A percentile compares a stretch with the other conserved stretches of the same genome.
Conservation (phyloP, 768 basidiomycete species). For the Lepiota subincarnata region DNA sequence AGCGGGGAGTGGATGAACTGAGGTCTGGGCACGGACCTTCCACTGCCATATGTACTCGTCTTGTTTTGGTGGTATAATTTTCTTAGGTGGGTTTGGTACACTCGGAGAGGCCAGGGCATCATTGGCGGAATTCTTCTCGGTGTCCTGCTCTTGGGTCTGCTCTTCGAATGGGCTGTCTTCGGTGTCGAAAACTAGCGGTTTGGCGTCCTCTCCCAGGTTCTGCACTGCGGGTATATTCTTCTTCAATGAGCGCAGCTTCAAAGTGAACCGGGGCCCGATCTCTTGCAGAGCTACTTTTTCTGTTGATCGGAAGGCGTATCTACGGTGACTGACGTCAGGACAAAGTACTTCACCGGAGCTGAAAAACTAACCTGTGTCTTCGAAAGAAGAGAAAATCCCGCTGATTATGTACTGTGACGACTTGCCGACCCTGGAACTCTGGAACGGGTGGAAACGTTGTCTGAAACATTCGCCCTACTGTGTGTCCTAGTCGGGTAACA, state of each 20-base stretch:
- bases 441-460: slow-evolving; percentile 93
- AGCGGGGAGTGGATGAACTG: slow-evolving; percentile 2
- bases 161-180: slow-evolving; percentile 21
- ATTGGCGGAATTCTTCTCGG: slow-evolving; percentile 17
- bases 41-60: slow-evolving; percentile 87
- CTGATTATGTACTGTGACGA: slow-evolving; percentile 96
- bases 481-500: slow-evolving; percentile 89
- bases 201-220: slow-evolving; percentile 59
- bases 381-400: slow-evolving; percentile 98
- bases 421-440: slow-evolving; percentile 94
- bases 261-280: slow-evolving; percentile 95
- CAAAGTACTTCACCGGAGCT: slow-evolving; percentile 6
- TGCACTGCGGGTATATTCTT: slow-evolving; percentile 84
- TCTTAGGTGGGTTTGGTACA: slow-evolving; percentile 19
- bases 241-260: slow-evolving; percentile 86
- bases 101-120: slow-evolving; percentile 5
- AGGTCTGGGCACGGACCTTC: slow-evolving; percentile 57
- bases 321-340: slow-evolving; percentile 24
- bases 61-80: slow-evolving; percentile 54
- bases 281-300: slow-evolving; percentile 94
- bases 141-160: slow-evolving; percentile 25
- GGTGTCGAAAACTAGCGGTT: slow-evolving; percentile 51
- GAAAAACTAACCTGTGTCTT: slow-evolving; percentile 70
- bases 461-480: slow-evolving; percentile 93
- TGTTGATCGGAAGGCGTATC: slow-evolving; percentile 87